phyloP scores from a whole-genome alignment of 2,329 filamentous ascomycete species.

The Zasmidium angulare region DNA sequence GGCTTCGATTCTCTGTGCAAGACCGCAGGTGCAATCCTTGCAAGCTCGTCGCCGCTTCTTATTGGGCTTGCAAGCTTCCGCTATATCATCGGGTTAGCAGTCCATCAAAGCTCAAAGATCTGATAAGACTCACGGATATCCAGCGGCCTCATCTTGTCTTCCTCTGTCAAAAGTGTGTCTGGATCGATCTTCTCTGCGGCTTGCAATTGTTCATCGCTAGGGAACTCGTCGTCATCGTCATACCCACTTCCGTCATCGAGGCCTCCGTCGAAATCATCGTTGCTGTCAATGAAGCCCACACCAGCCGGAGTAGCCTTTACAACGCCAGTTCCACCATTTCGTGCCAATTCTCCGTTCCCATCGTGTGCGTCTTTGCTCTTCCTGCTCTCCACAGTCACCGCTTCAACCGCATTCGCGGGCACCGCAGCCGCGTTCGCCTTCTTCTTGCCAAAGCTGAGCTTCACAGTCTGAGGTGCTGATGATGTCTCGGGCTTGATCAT shows the following conservation, averaged over 20 bases:
- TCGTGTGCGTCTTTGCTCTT: slow-evolving; percentile 33
- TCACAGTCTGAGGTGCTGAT: slow-evolving; percentile 34
- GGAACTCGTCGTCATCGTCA: slow-evolving; percentile 37
- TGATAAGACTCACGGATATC: slow-evolving; percentile 63
- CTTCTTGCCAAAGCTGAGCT: slow-evolving; percentile 64
- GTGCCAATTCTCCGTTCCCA: slow-evolving; percentile 8
- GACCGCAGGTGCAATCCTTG: slow-evolving; percentile 96
- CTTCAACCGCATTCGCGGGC: slow-evolving; percentile 35
- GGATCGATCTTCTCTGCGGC: slow-evolving; percentile 86
- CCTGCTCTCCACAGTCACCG: slow-evolving; percentile 32
- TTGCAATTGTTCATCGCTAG: slow-evolving; percentile 48
- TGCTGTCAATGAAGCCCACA: slow-evolving; percentile 67
- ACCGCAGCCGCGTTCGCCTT: slow-evolving; percentile 51
- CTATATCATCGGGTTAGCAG: slow-evolving; percentile 43
- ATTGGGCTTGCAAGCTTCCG: slow-evolving; percentile 82
- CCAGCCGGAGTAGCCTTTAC: slow-evolving; percentile 51
- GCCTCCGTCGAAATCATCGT: slow-evolving; percentile 59
- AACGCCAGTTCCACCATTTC: slow-evolving; percentile 42
- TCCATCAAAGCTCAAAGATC: not conserved
- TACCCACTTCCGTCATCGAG: slow-evolving; percentile 30
- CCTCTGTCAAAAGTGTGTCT: slow-evolving; percentile 79
- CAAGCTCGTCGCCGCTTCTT: slow-evolving; percentile 90
- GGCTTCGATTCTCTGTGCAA: slow-evolving; percentile 80
- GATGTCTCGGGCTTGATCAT: slow-evolving; percentile 62
- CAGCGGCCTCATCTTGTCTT: slow-evolving; percentile 75